Conservation (phyloP, 495 filamentous ascomycete species). For the Podospora fimiseda region DNA sequence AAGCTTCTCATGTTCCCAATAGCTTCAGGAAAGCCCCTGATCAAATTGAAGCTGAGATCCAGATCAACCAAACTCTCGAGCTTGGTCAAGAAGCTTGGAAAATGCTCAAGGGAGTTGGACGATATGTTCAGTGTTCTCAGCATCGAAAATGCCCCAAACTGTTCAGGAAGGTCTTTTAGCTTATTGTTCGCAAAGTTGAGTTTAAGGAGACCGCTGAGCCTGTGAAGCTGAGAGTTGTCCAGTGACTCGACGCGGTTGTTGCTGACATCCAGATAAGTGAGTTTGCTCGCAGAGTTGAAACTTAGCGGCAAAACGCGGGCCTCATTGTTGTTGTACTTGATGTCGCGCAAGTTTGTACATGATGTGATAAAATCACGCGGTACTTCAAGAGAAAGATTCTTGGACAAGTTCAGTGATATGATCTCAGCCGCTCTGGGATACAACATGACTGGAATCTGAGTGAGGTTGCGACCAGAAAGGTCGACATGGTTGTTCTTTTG, state of each 20-base stretch:
- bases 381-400: slow-evolving; percentile 85
- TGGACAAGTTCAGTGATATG: slow-evolving; percentile 86
- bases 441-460: slow-evolving; percentile 89
- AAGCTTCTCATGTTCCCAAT: slow-evolving; percentile 71
- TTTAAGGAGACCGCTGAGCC: slow-evolving; percentile 63
- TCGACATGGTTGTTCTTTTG: slow-evolving; percentile 93
- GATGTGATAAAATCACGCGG: slow-evolving; percentile 95
- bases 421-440: slow-evolving; percentile 91
- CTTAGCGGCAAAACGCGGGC: slow-evolving; percentile 80
- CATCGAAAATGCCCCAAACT: slow-evolving; percentile 69
- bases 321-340: slow-evolving; percentile 91
- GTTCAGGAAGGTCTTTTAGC: slow-evolving; percentile 65
- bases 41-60: slow-evolving; percentile 94
- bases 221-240: slow-evolving; percentile 69
- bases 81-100: slow-evolving; percentile 77
- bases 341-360: slow-evolving; percentile 85
- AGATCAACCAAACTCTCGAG: slow-evolving; percentile 82
- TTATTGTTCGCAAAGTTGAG: slow-evolving; percentile 92
- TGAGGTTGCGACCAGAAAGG: slow-evolving; percentile 80
- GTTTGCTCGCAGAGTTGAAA: slow-evolving; percentile 68
- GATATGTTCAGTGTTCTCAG: slow-evolving; percentile 82
- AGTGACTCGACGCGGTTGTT: slow-evolving; percentile 88
- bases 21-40: slow-evolving; percentile 63
- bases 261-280: slow-evolving; percentile 88
- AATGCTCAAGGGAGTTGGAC: slow-evolving; percentile 80